A percentile compares a stretch with the other conserved stretches of the same genome.
These are phyloP conservation scores for Penicillium sp. DNA, from an alignment of 2,329 filamentous ascomycete species.

Conservation along the genomic window DNA sequence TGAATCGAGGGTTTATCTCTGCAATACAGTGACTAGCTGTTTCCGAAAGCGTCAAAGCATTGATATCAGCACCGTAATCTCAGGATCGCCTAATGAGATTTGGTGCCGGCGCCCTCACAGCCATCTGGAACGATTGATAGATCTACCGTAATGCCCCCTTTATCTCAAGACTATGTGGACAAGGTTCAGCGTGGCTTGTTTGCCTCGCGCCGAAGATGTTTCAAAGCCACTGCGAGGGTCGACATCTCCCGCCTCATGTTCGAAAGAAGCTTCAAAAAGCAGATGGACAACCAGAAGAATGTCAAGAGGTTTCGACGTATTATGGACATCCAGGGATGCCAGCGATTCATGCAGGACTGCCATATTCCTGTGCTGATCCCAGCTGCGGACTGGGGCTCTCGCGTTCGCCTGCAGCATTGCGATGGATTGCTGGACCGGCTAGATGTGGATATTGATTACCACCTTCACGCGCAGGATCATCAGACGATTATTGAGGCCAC, in stretches of 20 bases:
- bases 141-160: no score
- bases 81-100: no score
- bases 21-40: no score
- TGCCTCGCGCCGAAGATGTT: no score
- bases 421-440: neutral
- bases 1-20: no score
- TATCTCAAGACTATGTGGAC: no score
- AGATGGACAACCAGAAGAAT: constrained; percentile 8
- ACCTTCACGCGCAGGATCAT: constrained; percentile 1
- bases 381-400: constrained; percentile 6
- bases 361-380: constrained; percentile 8
- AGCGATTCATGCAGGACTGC: constrained; percentile 4
- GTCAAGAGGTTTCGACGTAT: constrained; percentile 4
- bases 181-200: no score
- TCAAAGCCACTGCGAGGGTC: constrained; percentile 1
- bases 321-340: constrained; percentile 7
- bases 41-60: no score
- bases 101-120: no score
- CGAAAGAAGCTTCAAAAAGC: constrained; percentile 2
- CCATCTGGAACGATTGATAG: no score
- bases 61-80: no score
- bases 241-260: constrained; percentile 7
- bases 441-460: constrained; percentile 5
- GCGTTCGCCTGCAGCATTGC: constrained; percentile 1
- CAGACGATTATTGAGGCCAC: constrained; percentile 7